Evolutionary conservation across 345 rosid species (phyloP).

Genomic region (Syzygium grande): DNA sequence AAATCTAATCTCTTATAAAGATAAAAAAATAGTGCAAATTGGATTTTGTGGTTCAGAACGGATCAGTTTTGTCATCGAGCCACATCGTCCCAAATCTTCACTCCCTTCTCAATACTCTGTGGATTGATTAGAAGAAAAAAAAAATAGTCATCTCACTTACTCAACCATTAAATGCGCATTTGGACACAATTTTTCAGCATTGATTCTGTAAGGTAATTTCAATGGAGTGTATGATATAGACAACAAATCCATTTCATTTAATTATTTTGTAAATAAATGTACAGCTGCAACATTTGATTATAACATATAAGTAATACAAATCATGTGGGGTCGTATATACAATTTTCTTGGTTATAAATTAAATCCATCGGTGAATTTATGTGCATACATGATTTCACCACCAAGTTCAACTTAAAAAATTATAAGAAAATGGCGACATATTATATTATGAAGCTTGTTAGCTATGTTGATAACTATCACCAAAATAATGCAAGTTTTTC

Average conservation of each 20-base stretch:
- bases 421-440: neutral
- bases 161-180: neutral
- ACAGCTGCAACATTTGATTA: neutral
- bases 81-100: neutral
- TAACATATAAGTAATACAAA: too few species aligned
- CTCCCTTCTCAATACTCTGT: neutral
- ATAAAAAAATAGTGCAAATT: neutral
- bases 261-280: neutral
- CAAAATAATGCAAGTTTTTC: neutral
- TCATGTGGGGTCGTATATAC: neutral
- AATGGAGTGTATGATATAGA: neutral
- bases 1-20: neutral
- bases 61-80: neutral
- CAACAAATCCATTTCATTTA: neutral
- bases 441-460: neutral
- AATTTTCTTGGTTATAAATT: neutral
- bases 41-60: neutral
- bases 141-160: neutral
- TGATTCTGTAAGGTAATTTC: neutral
- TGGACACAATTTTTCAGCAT: neutral
- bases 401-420: neutral
- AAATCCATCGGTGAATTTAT: neutral
- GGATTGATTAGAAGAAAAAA: neutral
- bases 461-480: neutral
- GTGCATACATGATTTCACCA: neutral